Evolutionary conservation across 768 basidiomycete genomes (phyloP).

Genomic region (Russula sp.): DNA sequence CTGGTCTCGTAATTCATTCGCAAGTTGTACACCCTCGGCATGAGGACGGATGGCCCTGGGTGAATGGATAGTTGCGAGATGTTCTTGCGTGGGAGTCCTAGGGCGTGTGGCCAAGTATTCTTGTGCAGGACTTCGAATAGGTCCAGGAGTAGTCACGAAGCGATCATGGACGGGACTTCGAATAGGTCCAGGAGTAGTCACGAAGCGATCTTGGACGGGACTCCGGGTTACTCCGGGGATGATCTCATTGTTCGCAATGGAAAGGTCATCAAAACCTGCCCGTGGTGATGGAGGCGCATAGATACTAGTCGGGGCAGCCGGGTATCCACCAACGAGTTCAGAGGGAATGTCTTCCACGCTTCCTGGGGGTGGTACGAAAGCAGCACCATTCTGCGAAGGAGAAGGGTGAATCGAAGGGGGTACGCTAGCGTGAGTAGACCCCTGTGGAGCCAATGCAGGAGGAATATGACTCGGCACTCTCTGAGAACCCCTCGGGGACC

Average conservation of each 20-base stretch:
- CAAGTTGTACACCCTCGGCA: neutral
- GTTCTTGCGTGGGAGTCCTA: neutral
- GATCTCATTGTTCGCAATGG: neutral
- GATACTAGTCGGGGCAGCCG: neutral
- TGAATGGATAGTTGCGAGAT: neutral
- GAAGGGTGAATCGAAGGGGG: neutral
- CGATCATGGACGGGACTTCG: conserved; percentile 1
- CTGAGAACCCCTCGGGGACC: conserved; percentile 4
- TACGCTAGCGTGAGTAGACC: neutral
- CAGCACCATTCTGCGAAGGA: neutral
- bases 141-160: neutral
- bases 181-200: neutral
- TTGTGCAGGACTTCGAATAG: neutral
- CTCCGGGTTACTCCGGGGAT: neutral
- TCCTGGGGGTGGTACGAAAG: conserved; percentile 12
- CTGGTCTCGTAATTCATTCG: neutral
- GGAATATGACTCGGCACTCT: neutral
- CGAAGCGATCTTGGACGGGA: conserved; percentile 1
- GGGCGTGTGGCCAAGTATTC: neutral
- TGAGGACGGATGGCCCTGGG: neutral
- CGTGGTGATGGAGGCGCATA: conserved; percentile 8
- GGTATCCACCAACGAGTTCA: neutral
- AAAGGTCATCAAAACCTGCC: neutral
- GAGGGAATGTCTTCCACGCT: neutral
- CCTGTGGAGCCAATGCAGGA: neutral